Evolutionary conservation across 1,139 yeast species (phyloP).

Genomic region (Nakaseomyces nivariensis): DNA sequence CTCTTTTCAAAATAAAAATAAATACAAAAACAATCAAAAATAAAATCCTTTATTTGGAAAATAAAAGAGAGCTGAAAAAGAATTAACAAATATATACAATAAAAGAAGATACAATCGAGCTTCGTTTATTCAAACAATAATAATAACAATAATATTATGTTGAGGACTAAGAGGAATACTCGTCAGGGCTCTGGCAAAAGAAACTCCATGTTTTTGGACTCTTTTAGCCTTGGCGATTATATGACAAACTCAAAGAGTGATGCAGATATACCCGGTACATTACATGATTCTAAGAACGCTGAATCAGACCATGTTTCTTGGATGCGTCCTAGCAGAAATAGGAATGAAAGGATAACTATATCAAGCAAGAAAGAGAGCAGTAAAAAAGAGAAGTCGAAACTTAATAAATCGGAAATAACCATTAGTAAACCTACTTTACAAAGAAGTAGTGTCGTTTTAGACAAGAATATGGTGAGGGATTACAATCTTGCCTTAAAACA

Average conservation of each 20-base stretch:
- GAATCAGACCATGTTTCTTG: not conserved
- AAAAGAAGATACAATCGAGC: too few relatives aligned
- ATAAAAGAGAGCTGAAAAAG: too few relatives aligned
- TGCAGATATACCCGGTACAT: not conserved
- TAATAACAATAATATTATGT: not conserved
- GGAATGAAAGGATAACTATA: not conserved
- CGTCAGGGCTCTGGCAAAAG: not conserved
- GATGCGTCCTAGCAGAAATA: not conserved
- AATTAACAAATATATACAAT: too few relatives aligned
- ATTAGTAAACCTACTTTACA: conserved; percentile 10
- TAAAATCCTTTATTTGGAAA: too few relatives aligned
- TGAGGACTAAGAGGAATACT: not conserved
- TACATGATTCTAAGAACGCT: too few relatives aligned
- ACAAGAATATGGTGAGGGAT: conserved; percentile 20
- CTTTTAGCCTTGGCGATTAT: not conserved
- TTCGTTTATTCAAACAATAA: not conserved
- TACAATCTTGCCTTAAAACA: conserved; percentile 20
- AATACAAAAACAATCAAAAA: too few relatives aligned
- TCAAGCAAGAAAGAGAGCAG: not conserved
- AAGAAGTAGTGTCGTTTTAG: conserved; percentile 21
- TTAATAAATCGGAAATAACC: not conserved
- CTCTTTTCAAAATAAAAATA: too few relatives aligned
- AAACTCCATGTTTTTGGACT: conserved; percentile 8
- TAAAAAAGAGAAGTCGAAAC: not conserved
- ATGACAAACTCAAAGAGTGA: not conserved